Evolutionary conservation across 2,329 filamentous ascomycete genomes (phyloP), one percentile per base, ranked within the genome.

Genomic region (Paraphoma chrysanthemicola): DNA sequence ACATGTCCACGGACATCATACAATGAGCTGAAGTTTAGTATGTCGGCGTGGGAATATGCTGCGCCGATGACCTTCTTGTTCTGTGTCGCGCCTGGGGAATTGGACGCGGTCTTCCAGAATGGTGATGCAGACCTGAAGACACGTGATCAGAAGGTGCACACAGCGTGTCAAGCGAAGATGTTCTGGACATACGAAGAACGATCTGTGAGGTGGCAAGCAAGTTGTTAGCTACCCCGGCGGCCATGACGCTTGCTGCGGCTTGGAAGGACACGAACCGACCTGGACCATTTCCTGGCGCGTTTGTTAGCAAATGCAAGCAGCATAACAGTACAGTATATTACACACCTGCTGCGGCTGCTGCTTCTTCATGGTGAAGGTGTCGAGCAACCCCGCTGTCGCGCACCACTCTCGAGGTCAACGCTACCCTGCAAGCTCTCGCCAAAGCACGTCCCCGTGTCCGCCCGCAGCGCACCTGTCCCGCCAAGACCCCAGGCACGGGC

Each of bases 21-120:
- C 92, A 94, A 69, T 29, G 88, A 86, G 71, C 92, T 91, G 71
- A 94, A 90, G 78, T 94, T 96, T 68, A 97, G 84, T 73, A 97
- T 92, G 79, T 98, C 93, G 29, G 94, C 92, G 78, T 99, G 95
- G 12, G 95, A 98, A 76, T 99, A 99, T 44, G 93, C 90, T 54
- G 95, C 95, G 66, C 95, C 95, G 57, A 98, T 90, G 36, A 99
- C 91, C 59, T 94, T 86, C 70, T 78, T 86, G 80, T 76, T 85
- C 57, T 78, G 81, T 53, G 79, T 74, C 48, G 83, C 83, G 78
- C 72, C 73, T 9, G 70, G 62, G 17, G 66, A 44, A 47, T 74
- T 79, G 78, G 83, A 79, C 44, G 83, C 81, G 54, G 82, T 82
- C 57, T 86, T 84, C 94, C 94, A 98, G 80, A 99, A 98, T 5